These are phyloP conservation scores for Penicillium frequentans DNA, from an alignment of 2,329 filamentous ascomycete species.

Conservation along the genomic window DNA sequence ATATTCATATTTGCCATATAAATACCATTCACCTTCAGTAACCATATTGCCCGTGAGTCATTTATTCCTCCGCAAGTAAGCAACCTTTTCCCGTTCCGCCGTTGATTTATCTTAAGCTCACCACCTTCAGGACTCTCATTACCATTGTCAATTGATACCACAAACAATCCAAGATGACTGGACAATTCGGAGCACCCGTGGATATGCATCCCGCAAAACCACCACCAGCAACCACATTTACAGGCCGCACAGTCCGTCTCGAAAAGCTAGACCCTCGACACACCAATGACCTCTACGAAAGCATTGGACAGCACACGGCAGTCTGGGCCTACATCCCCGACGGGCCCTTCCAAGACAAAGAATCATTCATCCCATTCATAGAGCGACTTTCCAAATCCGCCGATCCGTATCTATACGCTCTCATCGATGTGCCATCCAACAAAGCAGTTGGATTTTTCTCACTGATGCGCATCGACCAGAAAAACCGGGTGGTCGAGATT, in stretches of 20 bases:
- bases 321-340: constrained; percentile 41
- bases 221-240: constrained; percentile 9
- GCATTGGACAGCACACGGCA: constrained; percentile 15
- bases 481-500: constrained; percentile 56
- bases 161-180: not conserved
- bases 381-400: constrained; percentile 17
- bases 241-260: constrained; percentile 15
- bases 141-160: not conserved
- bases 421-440: constrained; percentile 30
- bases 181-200: constrained; percentile 5
- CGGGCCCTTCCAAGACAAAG: constrained; percentile 30
- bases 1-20: not conserved
- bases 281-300: constrained; percentile 21
- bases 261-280: constrained; percentile 20
- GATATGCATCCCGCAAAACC: constrained; percentile 5
- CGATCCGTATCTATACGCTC: constrained; percentile 44
- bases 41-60: not conserved
- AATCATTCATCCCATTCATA: constrained; percentile 29
- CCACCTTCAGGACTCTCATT: not conserved
- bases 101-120: not conserved
- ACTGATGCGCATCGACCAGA: constrained; percentile 49
- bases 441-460: constrained; percentile 18
- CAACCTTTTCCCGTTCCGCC: too few relatives aligned
- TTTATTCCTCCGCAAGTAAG: not conserved
- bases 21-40: not conserved